Conservation (phyloP, 73 alveolate genomes). For the Symbiodinium natans region DNA sequence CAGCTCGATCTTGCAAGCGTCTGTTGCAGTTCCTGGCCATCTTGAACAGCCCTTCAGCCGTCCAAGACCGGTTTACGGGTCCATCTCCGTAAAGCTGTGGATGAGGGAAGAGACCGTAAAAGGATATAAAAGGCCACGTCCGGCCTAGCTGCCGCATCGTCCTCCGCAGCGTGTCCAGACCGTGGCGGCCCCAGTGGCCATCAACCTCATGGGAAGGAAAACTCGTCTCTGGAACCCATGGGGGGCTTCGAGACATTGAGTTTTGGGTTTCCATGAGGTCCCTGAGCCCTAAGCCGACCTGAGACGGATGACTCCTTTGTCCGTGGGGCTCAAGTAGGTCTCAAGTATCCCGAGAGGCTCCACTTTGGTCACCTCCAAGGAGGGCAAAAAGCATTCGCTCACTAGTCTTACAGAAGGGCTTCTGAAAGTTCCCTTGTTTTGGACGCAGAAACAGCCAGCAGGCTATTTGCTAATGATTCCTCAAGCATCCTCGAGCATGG, state of each 20-base stretch:
- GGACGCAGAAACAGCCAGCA: too few species aligned
- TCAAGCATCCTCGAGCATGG: too few species aligned
- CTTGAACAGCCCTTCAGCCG: not conserved
- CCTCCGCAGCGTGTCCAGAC: not conserved
- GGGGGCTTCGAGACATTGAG: too few species aligned
- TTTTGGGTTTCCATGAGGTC: not conserved
- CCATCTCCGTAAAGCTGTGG: too few species aligned
- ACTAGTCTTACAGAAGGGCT: too few species aligned
- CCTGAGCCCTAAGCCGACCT: not conserved
- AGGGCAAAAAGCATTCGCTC: too few species aligned
- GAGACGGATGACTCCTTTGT: not conserved
- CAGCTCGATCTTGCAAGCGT: not conserved
- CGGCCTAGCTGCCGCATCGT: not conserved
- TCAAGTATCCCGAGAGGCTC: not conserved
- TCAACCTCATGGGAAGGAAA: not conserved
- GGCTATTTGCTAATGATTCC: too few species aligned
- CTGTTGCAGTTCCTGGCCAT: not conserved
- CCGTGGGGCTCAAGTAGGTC: not conserved
- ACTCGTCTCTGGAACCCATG: too few species aligned
- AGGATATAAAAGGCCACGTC: not conserved
- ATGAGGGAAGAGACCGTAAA: not conserved
- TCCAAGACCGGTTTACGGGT: too few species aligned
- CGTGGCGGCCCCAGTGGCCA: not conserved
- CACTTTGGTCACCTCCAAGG: conserved; percentile 17
- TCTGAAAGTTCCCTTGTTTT: too few species aligned